phyloP scores from a whole-genome alignment of 1,284 basidiomycete genomes.

The Xanthoconium separans region DNA sequence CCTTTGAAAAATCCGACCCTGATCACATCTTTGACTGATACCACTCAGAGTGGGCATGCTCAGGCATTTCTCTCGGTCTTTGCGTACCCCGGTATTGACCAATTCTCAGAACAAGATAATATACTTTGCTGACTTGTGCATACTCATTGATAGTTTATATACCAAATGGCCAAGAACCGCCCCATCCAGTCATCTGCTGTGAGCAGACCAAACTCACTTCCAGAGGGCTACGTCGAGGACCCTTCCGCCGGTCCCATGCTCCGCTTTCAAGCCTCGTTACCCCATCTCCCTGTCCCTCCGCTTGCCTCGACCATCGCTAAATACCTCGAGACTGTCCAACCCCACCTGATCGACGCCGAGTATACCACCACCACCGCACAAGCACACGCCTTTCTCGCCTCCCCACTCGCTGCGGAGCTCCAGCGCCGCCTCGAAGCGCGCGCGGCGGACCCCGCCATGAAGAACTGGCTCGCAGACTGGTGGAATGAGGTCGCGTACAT shows the following conservation, averaged over 20 bases:
- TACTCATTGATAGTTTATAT: constrained; percentile 10
- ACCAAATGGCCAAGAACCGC: constrained; percentile 36
- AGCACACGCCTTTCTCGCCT: constrained; percentile 72
- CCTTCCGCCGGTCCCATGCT: constrained; percentile 68
- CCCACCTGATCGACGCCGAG: constrained; percentile 67
- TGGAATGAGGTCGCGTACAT: constrained; percentile 95
- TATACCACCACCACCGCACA: constrained; percentile 58
- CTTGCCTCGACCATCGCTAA: constrained; percentile 80
- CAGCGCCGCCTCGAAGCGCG: constrained; percentile 80
- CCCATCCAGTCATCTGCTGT: constrained; percentile 36
- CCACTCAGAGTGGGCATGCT: background rate
- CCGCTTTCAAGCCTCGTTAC: constrained; percentile 77
- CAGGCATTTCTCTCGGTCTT: constrained; percentile 5
- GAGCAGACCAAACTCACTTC: constrained; percentile 29
- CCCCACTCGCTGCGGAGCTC: constrained; percentile 71
- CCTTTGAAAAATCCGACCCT: background rate
- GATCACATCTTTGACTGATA: background rate
- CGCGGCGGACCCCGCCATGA: constrained; percentile 56
- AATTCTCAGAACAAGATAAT: background rate
- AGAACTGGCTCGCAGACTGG: constrained; percentile 95
- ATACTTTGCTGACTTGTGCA: background rate
- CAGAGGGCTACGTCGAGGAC: constrained; percentile 45
- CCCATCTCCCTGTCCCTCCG: constrained; percentile 81
- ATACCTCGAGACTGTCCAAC: constrained; percentile 82
- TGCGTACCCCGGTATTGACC: background rate